Evolutionary conservation across 768 basidiomycete species (phyloP).

Genomic region (Termitomyces sp.): DNA sequence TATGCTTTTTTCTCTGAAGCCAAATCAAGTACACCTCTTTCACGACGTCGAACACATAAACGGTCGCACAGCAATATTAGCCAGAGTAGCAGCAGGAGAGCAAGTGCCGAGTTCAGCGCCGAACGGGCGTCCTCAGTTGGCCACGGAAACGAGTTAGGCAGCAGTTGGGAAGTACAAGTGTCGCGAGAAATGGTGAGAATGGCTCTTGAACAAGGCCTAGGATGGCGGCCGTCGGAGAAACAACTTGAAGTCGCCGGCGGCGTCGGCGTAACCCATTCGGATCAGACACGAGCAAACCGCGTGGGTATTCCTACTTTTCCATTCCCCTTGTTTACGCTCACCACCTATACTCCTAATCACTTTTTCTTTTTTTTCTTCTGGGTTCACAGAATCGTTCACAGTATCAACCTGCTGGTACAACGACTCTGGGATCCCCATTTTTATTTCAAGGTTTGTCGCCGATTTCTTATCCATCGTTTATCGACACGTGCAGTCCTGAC

Average conservation of each 20-base stretch:
- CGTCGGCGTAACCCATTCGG: constrained; percentile 28
- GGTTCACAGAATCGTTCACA: constrained; percentile 18
- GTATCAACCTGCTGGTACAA: constrained; percentile 27
- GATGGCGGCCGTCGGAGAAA: constrained; percentile 17
- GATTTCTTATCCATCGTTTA: constrained; percentile 1
- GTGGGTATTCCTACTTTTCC: constrained; percentile 31
- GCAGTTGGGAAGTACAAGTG: constrained; percentile 58
- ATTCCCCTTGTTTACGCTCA: constrained; percentile 21
- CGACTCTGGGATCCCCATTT: constrained; percentile 36
- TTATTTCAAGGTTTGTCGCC: constrained; percentile 34
- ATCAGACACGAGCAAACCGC: constrained; percentile 40
- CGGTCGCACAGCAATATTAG: constrained; percentile 33
- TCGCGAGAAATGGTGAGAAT: constrained; percentile 54
- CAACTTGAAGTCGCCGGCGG: constrained; percentile 13
- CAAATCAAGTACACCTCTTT: constrained; percentile 11
- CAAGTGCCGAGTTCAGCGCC: constrained; percentile 59
- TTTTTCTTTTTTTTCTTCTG: constrained; percentile 25
- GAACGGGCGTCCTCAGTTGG: constrained; percentile 39
- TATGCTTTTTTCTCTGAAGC: constrained; percentile 11
- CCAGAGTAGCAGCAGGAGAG: constrained; percentile 39
- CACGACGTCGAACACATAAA: constrained; percentile 18
- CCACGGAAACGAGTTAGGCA: constrained; percentile 26
- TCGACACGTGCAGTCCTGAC: constrained; percentile 18
- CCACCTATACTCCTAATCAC: constrained; percentile 27
- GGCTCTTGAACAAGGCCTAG: constrained; percentile 32